These are phyloP conservation scores for Citrus hindsii DNA, from an alignment of 345 rosid genomes.

Conservation along the genomic window DNA sequence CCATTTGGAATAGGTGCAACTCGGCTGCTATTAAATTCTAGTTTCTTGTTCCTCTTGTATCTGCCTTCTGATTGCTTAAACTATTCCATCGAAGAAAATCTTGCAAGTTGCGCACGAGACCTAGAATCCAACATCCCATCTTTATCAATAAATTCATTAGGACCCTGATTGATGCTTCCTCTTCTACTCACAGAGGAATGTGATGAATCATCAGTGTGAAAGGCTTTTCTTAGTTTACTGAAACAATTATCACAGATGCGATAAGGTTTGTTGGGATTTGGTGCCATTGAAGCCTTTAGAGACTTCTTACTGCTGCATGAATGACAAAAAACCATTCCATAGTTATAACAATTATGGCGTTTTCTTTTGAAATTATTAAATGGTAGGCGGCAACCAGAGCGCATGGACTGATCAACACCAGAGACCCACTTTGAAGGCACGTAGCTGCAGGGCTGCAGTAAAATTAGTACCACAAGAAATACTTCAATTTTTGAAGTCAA, in stretches of 20 bases:
- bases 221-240: constrained; percentile 68
- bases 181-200: constrained; percentile 72
- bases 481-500: constrained; percentile 91
- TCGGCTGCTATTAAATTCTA: constrained; percentile 90
- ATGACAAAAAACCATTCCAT: constrained; percentile 92
- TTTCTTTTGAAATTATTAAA: constrained; percentile 87
- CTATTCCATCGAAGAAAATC: constrained; percentile 83
- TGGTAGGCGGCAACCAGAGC: constrained; percentile 93
- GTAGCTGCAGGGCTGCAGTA: constrained; percentile 59
- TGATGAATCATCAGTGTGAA: constrained; percentile 61
- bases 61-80: constrained; percentile 70
- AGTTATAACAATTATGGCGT: constrained; percentile 76
- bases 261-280: constrained; percentile 87
- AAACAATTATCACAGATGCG: constrained; percentile 92
- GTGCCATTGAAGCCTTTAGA: constrained; percentile 95
- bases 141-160: constrained; percentile 52
- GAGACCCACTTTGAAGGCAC: constrained; percentile 98
- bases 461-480: constrained; percentile 89
- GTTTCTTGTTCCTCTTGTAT: constrained; percentile 77
- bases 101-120: constrained; percentile 73
- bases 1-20: constrained; percentile 94
- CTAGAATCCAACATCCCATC: constrained; percentile 80
- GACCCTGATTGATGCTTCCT: constrained; percentile 66
- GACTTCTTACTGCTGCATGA: constrained; percentile 89
- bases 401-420: constrained; percentile 93